Base-by-base conservation (phyloP, 805 yeast species). In the Millerozyma miso region DNA sequence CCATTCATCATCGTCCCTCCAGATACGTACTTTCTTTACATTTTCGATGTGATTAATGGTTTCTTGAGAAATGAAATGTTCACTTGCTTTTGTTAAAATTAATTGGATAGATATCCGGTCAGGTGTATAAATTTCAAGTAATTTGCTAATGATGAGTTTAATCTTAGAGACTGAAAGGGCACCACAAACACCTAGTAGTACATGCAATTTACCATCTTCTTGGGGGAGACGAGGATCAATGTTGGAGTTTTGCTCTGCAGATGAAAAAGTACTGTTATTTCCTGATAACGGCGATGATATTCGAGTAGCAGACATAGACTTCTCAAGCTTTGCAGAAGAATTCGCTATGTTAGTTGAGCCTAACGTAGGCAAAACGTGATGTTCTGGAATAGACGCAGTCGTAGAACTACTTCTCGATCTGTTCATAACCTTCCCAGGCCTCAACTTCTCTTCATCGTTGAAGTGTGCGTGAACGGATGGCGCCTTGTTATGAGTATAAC, bases 391-490 rank as follows among this genome's bases (percentile, higher is more conserved):
- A 5, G 62, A 48, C 7, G 59, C 63, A 17, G 62, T 54, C 33
- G 54, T 52, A 10, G 73, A 67, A 5, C 71, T 70, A 48, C 73
- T 68, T 42, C 75, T 56, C 2, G 73, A 66, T 33, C 73, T 43
- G 40, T 49, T 60, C 23, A 37, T 47, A 3, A 53, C 43, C 43
- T 67, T 68, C 7, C 52, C 59, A 4, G 63, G 81, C 54, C 78
- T 82, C n/a, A 79, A 57, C 1, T 83, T 71, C 43, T 85, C 90
- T 47, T 81, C 85, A 7, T 80, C 81, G 50, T 74, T 76, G 57
- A 86, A 86, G 62, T 85, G 95, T 0, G 93, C 89, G 62, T 86
- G 95, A 48, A 83, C 82, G 0, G 86, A 76, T 14, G 85, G 74
- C 16, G 75, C 57, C 58, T 79, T 76, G 51, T 77, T 76, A 54